Percentiles rank a stretch among this genome's conserved stretches.
Conservation (phyloP, 2,329 filamentous ascomycete genomes). For the Fusarium nelsonii region DNA sequence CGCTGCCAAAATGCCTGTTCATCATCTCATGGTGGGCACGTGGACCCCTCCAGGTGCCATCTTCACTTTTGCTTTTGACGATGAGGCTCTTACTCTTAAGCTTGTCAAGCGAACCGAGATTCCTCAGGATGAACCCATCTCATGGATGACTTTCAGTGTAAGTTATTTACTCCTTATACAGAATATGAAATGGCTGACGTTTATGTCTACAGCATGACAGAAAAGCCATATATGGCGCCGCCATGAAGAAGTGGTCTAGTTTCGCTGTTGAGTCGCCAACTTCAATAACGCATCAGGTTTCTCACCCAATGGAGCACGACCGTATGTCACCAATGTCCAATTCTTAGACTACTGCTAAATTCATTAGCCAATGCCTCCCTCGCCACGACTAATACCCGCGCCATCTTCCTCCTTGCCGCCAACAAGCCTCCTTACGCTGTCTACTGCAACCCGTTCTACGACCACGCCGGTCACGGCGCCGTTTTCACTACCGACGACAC, state of each 20-base stretch:
- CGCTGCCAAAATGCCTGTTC: slow-evolving; percentile 72
- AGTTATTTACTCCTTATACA: slow-evolving; percentile 49
- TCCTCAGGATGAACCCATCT: slow-evolving; percentile 86
- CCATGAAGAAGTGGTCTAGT: slow-evolving; percentile 94
- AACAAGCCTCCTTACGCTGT: slow-evolving; percentile 82
- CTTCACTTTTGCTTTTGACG: slow-evolving; percentile 89
- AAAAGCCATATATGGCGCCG: slow-evolving; percentile 88
- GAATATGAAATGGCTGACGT: neutral
- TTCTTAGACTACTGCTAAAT: slow-evolving; percentile 8
- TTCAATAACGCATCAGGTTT: slow-evolving; percentile 79
- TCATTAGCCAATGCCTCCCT: slow-evolving; percentile 73
- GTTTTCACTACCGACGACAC: slow-evolving; percentile 72
- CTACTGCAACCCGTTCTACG: slow-evolving; percentile 93
- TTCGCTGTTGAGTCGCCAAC: slow-evolving; percentile 81
- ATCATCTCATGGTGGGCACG: slow-evolving; percentile 92
- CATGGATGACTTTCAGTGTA: slow-evolving; percentile 93
- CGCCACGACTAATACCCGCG: slow-evolving; percentile 81
- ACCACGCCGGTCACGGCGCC: slow-evolving; percentile 84
- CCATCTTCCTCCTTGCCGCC: slow-evolving; percentile 88
- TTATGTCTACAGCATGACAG: slow-evolving; percentile 72
- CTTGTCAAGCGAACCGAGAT: slow-evolving; percentile 86
- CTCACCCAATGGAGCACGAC: slow-evolving; percentile 81
- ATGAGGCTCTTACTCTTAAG: slow-evolving; percentile 79
- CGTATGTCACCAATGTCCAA: slow-evolving; percentile 63
- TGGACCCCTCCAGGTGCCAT: slow-evolving; percentile 93